Conservation (phyloP, 73 alveolate genomes). For the Stentor roeselii region DNA sequence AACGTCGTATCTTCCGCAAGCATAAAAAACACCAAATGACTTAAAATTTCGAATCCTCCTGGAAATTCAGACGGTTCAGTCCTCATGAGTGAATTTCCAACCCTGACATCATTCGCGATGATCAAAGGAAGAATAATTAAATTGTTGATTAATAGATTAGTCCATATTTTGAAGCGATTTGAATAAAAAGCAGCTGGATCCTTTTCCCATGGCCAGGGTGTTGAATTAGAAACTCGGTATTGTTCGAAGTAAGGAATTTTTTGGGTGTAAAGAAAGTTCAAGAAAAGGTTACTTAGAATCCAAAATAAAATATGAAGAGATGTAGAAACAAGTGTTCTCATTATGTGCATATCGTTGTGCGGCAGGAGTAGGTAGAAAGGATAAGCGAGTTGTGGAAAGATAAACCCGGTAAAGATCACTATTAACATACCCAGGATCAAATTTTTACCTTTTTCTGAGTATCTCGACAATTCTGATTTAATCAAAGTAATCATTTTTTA, state of each 20-base stretch:
- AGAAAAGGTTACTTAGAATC: too few species aligned
- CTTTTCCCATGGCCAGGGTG: slow-evolving; percentile 84
- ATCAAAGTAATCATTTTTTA: too few species aligned
- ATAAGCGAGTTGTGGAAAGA: background rate
- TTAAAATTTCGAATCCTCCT: slow-evolving; percentile 31
- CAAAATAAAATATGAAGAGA: background rate
- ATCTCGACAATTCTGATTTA: too few species aligned
- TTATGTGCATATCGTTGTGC: background rate
- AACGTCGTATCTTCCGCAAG: slow-evolving; percentile 60
- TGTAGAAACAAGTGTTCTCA: background rate
- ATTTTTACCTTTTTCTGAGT: too few species aligned
- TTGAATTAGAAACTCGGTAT: slow-evolving; percentile 49
- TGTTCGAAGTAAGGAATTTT: slow-evolving; percentile 78
- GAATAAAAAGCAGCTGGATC: slow-evolving; percentile 38
- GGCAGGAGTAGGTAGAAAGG: background rate
- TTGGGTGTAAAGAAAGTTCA: slow-evolving; percentile 30
- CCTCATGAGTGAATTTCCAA: background rate
- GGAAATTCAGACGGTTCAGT: slow-evolving; percentile 45
- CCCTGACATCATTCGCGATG: background rate
- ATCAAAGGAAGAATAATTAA: slow-evolving; percentile 31
- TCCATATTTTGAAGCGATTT: slow-evolving; percentile 30
- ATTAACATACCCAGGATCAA: too few species aligned
- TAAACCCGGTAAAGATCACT: background rate
- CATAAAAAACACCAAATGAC: slow-evolving; percentile 46
- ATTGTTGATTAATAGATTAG: slow-evolving; percentile 29